phyloP scores from a whole-genome alignment of 2,329 filamentous ascomycete genomes.

The Laburnicola sp. region DNA sequence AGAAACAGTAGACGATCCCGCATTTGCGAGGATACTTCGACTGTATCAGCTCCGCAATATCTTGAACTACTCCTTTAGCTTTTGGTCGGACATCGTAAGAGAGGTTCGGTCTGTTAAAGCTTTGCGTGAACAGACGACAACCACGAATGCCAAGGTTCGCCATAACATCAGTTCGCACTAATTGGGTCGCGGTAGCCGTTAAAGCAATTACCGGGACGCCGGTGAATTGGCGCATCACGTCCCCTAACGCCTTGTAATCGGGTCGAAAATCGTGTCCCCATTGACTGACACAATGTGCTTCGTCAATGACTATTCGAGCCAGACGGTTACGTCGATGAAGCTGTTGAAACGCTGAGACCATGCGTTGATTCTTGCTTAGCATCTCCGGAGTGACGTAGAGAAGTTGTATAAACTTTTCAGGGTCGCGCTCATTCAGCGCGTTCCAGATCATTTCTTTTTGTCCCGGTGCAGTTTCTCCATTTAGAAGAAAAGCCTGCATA shows the following conservation, averaged over 20 bases:
- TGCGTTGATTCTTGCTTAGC: constrained; percentile 76
- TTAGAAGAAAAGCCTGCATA: constrained; percentile 80
- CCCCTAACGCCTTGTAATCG: constrained; percentile 86
- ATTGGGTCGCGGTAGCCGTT: constrained; percentile 91
- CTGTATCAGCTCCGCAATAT: constrained; percentile 69
- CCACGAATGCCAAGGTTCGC: constrained; percentile 82
- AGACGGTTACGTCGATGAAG: constrained; percentile 74
- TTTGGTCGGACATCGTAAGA: constrained; percentile 84
- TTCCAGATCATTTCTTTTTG: constrained; percentile 69
- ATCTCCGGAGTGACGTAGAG: constrained; percentile 98
- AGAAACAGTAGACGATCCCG: constrained; percentile 92
- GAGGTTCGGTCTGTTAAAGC: constrained; percentile 95
- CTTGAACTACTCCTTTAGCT: constrained; percentile 59
- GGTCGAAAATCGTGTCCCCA: constrained; percentile 98
- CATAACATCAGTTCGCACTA: constrained; percentile 89
- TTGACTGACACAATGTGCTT: constrained; percentile 98
- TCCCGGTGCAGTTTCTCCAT: constrained; percentile 68
- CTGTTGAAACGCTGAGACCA: constrained; percentile 66
- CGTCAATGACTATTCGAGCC: constrained; percentile 92
- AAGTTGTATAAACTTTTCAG: constrained; percentile 78
- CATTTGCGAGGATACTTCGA: constrained; percentile 70
- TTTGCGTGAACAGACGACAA: constrained; percentile 82
- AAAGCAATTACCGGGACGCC: constrained; percentile 89
- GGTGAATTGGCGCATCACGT: constrained; percentile 71
- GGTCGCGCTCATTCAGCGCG: constrained; percentile 63